These are phyloP conservation scores for Fagus sylvatica DNA, from an alignment of 306 rosid genomes.

Conservation along the genomic window DNA sequence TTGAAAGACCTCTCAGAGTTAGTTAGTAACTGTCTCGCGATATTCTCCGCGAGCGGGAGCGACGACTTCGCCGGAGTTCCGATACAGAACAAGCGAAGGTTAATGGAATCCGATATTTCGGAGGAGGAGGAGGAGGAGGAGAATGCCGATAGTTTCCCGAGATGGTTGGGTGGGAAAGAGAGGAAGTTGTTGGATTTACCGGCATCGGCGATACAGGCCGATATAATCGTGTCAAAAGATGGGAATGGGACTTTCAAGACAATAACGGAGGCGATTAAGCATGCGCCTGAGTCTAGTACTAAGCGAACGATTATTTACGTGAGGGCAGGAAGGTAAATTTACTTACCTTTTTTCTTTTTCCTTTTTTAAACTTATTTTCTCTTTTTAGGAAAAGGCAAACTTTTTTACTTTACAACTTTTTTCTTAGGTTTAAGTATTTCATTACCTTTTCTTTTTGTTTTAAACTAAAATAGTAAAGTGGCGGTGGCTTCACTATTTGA, in stretches of 20 bases:
- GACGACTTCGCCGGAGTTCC: conserved; percentile 86
- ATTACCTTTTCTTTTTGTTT: not conserved
- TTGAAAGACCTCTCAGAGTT: conserved; percentile 66
- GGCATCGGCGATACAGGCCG: conserved; percentile 57
- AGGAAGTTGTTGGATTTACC: conserved; percentile 62
- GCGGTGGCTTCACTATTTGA: not conserved
- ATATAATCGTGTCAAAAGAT: conserved; percentile 59
- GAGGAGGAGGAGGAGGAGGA: conserved; percentile 8
- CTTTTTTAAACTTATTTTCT: too few species aligned
- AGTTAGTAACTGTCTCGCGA: conserved; percentile 78
- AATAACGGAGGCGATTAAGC: conserved; percentile 74
- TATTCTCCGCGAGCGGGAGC: conserved; percentile 41
- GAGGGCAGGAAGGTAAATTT: conserved; percentile 90
- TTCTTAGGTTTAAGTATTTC: not conserved
- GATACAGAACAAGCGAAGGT: conserved; percentile 54
- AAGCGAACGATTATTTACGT: conserved; percentile 70
- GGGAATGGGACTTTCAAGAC: conserved; percentile 72
- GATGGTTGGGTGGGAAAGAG: conserved; percentile 63
- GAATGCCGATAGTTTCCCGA: conserved; percentile 54
- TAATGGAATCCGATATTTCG: conserved; percentile 40
- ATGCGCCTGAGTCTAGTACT: conserved; percentile 54
- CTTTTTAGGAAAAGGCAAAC: not conserved
- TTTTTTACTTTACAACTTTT: not conserved
- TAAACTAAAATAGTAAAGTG: conserved; percentile 10
- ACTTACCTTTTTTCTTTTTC: too few species aligned